A percentile compares a stretch with the other conserved stretches of the same genome.
phyloP scores from a whole-genome alignment of 116 monocot genomes.

The Posidonia oceanica region DNA sequence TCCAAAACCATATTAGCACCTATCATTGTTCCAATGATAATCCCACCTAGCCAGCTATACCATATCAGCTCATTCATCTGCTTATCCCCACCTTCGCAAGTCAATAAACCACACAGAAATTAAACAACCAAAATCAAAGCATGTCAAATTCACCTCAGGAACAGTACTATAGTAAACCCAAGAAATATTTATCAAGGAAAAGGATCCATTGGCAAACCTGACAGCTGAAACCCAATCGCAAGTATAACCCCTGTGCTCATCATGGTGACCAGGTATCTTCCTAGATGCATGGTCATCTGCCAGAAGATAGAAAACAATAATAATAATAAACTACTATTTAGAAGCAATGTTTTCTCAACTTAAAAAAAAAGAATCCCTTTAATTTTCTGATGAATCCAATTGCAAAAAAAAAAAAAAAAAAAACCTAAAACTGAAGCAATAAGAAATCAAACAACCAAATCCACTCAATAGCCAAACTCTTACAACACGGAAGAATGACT shows the following conservation, averaged over 20 bases:
- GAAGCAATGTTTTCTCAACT: no score
- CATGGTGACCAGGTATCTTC: conserved; percentile 88
- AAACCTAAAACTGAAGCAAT: no score
- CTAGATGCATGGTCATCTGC: conserved; percentile 61
- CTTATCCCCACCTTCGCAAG: conserved; percentile 62
- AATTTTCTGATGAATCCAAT: no score
- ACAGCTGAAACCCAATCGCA: conserved; percentile 80
- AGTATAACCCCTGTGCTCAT: conserved; percentile 94
- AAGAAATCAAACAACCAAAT: no score
- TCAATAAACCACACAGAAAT: neutral
- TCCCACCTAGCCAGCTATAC: conserved; percentile 98
- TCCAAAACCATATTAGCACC: conserved; percentile 91
- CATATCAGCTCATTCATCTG: conserved; percentile 89
- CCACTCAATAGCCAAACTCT: no score
- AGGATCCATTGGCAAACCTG: conserved; percentile 31
- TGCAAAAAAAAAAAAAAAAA: no score
- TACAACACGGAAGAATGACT: no score
- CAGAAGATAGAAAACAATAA: neutral
- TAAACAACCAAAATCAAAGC: neutral
- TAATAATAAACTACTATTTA: neutral
- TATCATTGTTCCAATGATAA: conserved; percentile 92
- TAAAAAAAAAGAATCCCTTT: no score
- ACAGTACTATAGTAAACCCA: neutral
- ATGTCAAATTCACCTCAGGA: neutral
- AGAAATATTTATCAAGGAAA: neutral